Base-by-base conservation (phyloP, 345 rosid genomes). In the Mangifera indica region DNA sequence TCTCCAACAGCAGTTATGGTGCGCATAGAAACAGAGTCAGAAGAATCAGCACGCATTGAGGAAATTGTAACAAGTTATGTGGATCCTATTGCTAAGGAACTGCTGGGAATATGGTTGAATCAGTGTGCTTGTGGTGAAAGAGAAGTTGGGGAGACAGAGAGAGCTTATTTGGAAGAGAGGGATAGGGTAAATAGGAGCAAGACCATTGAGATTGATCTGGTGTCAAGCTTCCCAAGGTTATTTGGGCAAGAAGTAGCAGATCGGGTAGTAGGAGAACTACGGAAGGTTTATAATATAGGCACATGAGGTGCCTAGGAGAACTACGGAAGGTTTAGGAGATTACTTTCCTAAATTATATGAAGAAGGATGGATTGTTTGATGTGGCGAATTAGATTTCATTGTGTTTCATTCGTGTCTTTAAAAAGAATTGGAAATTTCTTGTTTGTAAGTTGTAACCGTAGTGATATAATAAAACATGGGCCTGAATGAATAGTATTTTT, bases 161-260 rank as follows among this genome's bases (percentile, higher is more conserved):
- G 42, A 18, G 51, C 76, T 24, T 75, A 63, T 72, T 73, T 91
- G 83, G 82, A 75, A 67, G 79, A 71, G 74, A 85, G 93, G 81
- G 96, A 89, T 63, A 72, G 77, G 13, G 42, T 91, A 66, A 77
- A 79, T 1, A 86, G 83, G 85, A 87, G 42, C 66, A 89, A 86
- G 78, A 87, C 89, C 26, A 80, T 93, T 34, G 94, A 93, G 80
- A 84, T 87, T 58, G 97, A 91, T 85, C 70, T 93, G 3, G 89
- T 77, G 21, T 80, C 89, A 0, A 91, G 83, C 81, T 89, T 93
- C 64, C 93, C 98, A 0, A 81, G 85, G 68, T 70, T 93, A 83
- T 90, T 89, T 74, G 98, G 96, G 3, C 85, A 82, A 0, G 91
- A 89, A 26, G 64, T 87, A 34, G 81, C 93, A 0, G 75, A 68